Base-by-base conservation (phyloP, 305 asterid species). In the Solanum chacoense region DNA sequence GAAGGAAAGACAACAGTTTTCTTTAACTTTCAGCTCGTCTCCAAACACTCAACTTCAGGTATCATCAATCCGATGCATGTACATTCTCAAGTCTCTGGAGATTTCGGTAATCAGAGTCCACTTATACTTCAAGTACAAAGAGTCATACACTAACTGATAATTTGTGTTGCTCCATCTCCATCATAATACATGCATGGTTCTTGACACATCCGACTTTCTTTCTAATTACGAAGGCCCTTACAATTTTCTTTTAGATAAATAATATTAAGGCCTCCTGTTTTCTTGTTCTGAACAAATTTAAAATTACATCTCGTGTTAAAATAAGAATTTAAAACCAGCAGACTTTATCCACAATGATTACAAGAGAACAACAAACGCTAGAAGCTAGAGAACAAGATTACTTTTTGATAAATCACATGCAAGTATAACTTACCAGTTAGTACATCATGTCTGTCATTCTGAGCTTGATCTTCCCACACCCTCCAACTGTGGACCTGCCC, bases 391-490 rank as follows among this genome's bases (percentile, higher is more conserved):
- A 22, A 84, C 75, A 55, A 6, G 8, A 31, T 83, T 83, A 22
- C 24, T 11, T 59, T 31, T 32, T 34, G 75, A 34, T 37, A 84
- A 84, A 34, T 32, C 24, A 84, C 75, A 84, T 59, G 69, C 59
- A 59, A 72, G 24, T 31, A 20, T 29, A 87, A 37, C 87, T 87
- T 92, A 96, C 99, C 99, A 24, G 91, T 92, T 92, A 97, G 92
- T 34, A 98, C 89, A 90, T 94, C 91, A 83, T 92, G 93, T 59
- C 92, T 93, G 92, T 95, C 98, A 95, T 93, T 84, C 72, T 90
- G 98, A 92, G 99, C 99, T 93, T 98, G 99, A 75, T 95, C 96
- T 93, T 98, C 99, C 99, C 99, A 98, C 85, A 31, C 37, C 91
- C 99, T 94, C 99, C 99, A 98, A 90, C 95, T 94, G 88, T 98